Evolutionary conservation across 2,329 filamentous ascomycete genomes (phyloP), one percentile per base, ranked within the genome.

Genomic region (Alternaria ventricosa): DNA sequence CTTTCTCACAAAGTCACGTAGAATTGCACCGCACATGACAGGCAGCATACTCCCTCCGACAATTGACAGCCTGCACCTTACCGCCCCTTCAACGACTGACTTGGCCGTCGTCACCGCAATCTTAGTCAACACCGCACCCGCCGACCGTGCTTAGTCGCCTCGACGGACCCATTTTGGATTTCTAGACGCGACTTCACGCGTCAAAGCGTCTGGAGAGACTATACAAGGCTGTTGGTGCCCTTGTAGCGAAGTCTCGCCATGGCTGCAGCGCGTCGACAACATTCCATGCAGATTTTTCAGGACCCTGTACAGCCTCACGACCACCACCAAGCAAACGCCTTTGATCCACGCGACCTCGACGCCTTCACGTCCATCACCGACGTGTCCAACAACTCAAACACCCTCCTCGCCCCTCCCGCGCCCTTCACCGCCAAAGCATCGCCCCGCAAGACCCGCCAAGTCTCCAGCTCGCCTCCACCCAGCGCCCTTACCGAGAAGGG

Each of bases 321-420:
- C 71, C 80, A 81, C 69, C 77, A 79, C 68, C 79, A 84, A 65
- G 77, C 82, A 66, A 78, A 78, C 65, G 76, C 78, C 64, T 82
- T 86, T 65, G 84, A 87, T 72, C 82, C 85, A 36, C 87, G 85
- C 61, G 83, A 86, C 55, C 81, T 87, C 36, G 80, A 82, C 69
- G 74, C 82, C 54, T 78, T 82, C 57, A 72, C 76, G 22, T 81
- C 82, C 43, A 75, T 83, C 58, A 78, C 76, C 69, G 80, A 83
- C 78, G 79, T 82, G 71, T 82, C 82, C 23, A 78, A 85, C 71
- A 87, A 86, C 80, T 83, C 85, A 66, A 92, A 92, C 79, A 85
- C 90, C 71, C 82, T 90, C 60, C 85, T 95, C 71, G 89, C 91
- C 70, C 90, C 91, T 23, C 82, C 87, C 22, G 79, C 83, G 57